These are phyloP conservation scores for Talaromyces piceae DNA, from an alignment of 2,329 filamentous ascomycete genomes.

Conservation along the genomic window DNA sequence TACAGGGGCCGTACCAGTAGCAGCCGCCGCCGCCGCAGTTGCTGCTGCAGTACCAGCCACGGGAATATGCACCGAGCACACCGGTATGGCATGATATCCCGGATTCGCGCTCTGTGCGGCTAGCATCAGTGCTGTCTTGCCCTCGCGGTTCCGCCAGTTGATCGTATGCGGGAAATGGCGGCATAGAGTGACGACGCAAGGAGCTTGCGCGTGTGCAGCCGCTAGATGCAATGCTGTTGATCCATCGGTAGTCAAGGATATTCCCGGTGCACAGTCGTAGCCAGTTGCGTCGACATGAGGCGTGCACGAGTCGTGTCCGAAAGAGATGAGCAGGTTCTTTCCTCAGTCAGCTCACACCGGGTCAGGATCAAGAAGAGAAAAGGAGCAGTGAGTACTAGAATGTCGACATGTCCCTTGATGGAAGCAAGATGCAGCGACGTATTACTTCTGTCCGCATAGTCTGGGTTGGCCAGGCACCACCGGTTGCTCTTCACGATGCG, in stretches of 20 bases:
- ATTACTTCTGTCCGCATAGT: constrained; percentile 68
- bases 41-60: background rate
- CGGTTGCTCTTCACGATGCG: constrained; percentile 72
- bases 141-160: constrained; percentile 56
- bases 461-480: constrained; percentile 67
- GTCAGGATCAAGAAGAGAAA: background rate
- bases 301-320: constrained; percentile 62
- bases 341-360: background rate
- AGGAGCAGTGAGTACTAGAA: constrained; percentile 48
- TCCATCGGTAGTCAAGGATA: constrained; percentile 70
- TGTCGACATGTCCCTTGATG: constrained; percentile 60
- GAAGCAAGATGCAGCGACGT: constrained; percentile 78
- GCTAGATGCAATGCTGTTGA: constrained; percentile 80
- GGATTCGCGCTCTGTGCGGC: constrained; percentile 26
- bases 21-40: constrained; percentile 12
- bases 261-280: constrained; percentile 36
- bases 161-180: constrained; percentile 57
- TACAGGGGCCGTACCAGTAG: no score
- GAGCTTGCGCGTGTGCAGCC: constrained; percentile 59
- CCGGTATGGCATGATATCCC: constrained; percentile 15
- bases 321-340: constrained; percentile 58
- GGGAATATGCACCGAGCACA: background rate
- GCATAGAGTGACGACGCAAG: constrained; percentile 65
- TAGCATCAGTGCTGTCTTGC: constrained; percentile 46
- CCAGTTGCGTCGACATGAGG: constrained; percentile 19